Conservation (phyloP, 106 monocot genomes). For the Apostasia shenzhenica region DNA sequence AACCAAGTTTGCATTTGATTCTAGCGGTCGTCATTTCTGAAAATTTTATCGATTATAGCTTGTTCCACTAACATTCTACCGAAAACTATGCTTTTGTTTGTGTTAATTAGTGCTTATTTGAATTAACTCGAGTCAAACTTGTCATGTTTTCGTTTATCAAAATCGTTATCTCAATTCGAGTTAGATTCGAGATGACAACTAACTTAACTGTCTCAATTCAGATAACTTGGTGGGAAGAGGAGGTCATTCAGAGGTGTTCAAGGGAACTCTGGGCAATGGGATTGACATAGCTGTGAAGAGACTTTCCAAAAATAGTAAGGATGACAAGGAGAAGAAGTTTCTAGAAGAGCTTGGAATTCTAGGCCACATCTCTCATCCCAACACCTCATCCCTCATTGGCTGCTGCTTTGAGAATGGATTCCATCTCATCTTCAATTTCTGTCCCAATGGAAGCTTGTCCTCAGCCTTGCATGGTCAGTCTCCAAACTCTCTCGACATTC, state of each 20-base stretch:
- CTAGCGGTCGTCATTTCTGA: no score
- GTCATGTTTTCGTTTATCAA: no score
- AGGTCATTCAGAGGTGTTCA: constrained; percentile 67
- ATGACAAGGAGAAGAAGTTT: constrained; percentile 54
- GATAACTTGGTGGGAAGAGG: constrained; percentile 69
- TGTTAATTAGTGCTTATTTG: no score
- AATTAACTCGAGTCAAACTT: no score
- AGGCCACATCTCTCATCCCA: constrained; percentile 65
- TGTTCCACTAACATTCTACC: no score
- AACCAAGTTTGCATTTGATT: no score
- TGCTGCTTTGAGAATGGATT: constrained; percentile 69
- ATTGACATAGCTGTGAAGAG: constrained; percentile 58
- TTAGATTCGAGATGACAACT: background rate
- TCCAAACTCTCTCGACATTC: background rate
- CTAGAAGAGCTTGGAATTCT: constrained; percentile 54
- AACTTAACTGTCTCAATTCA: constrained; percentile 4
- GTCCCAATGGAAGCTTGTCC: constrained; percentile 54
- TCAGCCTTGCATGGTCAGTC: constrained; percentile 53
- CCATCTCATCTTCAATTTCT: constrained; percentile 67
- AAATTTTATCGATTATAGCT: no score
- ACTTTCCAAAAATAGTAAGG: constrained; percentile 23
- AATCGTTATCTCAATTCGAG: background rate
- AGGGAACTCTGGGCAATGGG: constrained; percentile 37
- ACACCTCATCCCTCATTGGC: constrained; percentile 42
- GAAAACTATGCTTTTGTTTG: no score